phyloP scores from a whole-genome alignment of 2,329 filamentous ascomycete genomes.

The Diaporthe amygdali region DNA sequence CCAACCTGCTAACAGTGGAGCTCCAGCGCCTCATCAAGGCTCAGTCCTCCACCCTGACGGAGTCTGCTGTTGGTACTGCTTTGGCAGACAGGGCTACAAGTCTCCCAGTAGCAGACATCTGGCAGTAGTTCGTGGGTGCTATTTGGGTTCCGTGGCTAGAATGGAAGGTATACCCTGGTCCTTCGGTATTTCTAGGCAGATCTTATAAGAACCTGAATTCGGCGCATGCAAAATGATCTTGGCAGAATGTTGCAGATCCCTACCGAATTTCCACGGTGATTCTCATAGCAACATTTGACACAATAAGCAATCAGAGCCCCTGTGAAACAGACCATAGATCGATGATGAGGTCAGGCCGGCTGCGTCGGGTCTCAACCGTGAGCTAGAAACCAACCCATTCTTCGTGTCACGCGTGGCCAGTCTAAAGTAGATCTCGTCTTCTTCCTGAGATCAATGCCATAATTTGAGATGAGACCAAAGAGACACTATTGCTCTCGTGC shows the following conservation, averaged over 20 bases:
- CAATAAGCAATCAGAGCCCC: too few relatives aligned
- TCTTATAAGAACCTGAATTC: background rate
- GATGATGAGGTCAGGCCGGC: too few relatives aligned
- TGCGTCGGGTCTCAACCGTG: too few relatives aligned
- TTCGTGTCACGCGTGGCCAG: too few relatives aligned
- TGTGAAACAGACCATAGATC: too few relatives aligned
- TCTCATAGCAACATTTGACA: too few relatives aligned
- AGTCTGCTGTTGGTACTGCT: background rate
- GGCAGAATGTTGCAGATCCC: background rate
- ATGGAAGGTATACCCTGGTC: background rate
- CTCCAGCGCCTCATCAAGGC: background rate
- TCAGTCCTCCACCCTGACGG: background rate
- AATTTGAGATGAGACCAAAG: too few relatives aligned
- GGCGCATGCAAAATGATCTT: background rate
- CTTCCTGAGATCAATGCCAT: too few relatives aligned
- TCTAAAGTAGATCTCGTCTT: too few relatives aligned
- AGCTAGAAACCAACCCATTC: too few relatives aligned
- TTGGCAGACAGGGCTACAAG: background rate
- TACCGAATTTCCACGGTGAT: background rate
- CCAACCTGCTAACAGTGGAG: background rate
- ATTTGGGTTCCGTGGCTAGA: background rate
- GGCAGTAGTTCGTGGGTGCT: background rate
- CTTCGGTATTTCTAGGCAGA: background rate
- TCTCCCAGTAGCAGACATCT: background rate
- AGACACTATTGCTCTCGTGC: too few relatives aligned